Evolutionary conservation across 306 rosid species (phyloP).

Genomic region (Vigna angularis): DNA sequence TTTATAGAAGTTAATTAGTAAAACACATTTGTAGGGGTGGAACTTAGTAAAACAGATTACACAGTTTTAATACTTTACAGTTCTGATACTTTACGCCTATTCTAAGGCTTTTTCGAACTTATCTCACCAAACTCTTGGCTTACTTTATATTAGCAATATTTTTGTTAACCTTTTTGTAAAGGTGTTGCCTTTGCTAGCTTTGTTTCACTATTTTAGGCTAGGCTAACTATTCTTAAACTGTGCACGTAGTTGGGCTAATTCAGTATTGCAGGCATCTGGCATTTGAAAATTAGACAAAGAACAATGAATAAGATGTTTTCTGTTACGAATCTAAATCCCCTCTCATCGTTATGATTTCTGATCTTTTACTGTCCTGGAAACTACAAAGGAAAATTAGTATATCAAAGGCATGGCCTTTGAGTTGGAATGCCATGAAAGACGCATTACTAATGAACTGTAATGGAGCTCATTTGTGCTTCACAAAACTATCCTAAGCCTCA

Average conservation of each 20-base stretch:
- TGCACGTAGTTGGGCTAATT: not conserved
- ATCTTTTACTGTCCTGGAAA: not conserved
- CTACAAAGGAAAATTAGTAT: constrained; percentile 34
- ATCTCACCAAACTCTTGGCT: not conserved
- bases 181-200: not conserved
- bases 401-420: constrained; percentile 42
- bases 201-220: not conserved
- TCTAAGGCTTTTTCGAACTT: not conserved
- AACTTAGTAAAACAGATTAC: too few species aligned
- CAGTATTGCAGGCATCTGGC: not conserved
- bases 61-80: not conserved
- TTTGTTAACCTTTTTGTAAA: constrained; percentile 5
- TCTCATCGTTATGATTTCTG: constrained; percentile 1
- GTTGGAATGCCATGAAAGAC: constrained; percentile 29
- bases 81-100: not conserved
- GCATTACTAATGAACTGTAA: constrained; percentile 51
- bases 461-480: constrained; percentile 39
- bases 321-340: not conserved
- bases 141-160: not conserved
- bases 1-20: not conserved
- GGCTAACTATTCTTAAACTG: not conserved
- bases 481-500: constrained; percentile 50
- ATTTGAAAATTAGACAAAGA: constrained; percentile 3
- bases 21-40: not conserved
- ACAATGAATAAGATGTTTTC: not conserved